Conservation (phyloP, 345 rosid genomes). For the Durio zibethinus region DNA sequence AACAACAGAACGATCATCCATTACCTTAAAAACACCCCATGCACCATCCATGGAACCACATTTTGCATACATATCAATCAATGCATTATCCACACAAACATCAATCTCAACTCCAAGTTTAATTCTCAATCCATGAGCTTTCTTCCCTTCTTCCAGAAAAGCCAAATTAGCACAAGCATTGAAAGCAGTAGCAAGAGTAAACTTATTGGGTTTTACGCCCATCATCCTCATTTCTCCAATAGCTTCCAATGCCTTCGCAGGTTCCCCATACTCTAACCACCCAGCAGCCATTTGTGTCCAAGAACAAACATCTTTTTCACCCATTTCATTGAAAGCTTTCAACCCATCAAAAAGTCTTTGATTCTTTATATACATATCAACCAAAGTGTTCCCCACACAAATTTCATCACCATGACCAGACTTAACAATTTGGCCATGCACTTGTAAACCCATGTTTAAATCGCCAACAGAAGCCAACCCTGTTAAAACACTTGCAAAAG, state of each 20-base stretch:
- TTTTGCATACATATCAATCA: slow-evolving; percentile 55
- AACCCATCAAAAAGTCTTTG: slow-evolving; percentile 34
- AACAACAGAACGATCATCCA: slow-evolving; percentile 35
- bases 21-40: slow-evolving; percentile 31
- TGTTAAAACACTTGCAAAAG: slow-evolving; percentile 41
- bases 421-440: slow-evolving; percentile 48
- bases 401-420: slow-evolving; percentile 42
- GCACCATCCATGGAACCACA: slow-evolving; percentile 50
- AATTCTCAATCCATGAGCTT: slow-evolving; percentile 44
- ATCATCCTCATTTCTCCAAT: slow-evolving; percentile 39
- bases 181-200: slow-evolving; percentile 44
- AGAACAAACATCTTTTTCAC: slow-evolving; percentile 35
- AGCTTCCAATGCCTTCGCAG: slow-evolving; percentile 37
- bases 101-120: slow-evolving; percentile 43
- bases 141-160: slow-evolving; percentile 44
- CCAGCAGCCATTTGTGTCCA: slow-evolving; percentile 56
- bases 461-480: slow-evolving; percentile 37
- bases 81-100: slow-evolving; percentile 49
- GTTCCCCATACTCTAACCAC: slow-evolving; percentile 42
- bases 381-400: slow-evolving; percentile 48
- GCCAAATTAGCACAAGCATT: slow-evolving; percentile 51
- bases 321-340: slow-evolving; percentile 39
- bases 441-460: slow-evolving; percentile 44
- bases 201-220: slow-evolving; percentile 48
- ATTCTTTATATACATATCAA: slow-evolving; percentile 44